phyloP scores from a whole-genome alignment of 2,329 filamentous ascomycete species.

The Cyclaneusma minus region DNA sequence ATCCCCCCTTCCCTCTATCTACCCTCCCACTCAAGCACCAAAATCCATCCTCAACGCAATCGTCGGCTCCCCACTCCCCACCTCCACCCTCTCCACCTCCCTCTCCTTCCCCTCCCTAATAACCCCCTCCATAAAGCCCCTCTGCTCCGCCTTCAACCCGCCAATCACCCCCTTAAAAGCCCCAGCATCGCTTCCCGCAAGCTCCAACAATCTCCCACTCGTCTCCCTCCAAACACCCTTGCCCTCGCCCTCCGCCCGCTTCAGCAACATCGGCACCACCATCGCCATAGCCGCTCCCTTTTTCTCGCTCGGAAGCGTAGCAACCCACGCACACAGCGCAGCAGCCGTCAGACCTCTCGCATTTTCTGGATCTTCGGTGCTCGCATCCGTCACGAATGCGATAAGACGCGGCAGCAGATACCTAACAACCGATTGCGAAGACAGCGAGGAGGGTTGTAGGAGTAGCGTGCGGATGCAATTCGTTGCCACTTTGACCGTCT shows the following conservation, averaged over 20 bases:
- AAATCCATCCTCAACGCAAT: constrained; percentile 97
- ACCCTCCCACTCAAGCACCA: no score
- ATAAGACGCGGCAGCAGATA: constrained; percentile 63
- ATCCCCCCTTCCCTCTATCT: no score
- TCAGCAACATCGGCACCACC: constrained; percentile 62
- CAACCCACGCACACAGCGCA: constrained; percentile 59
- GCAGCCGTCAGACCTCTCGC: constrained; percentile 57
- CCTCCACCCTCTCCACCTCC: constrained; percentile 19
- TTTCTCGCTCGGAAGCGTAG: constrained; percentile 27
- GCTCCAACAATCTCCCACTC: constrained; percentile 59
- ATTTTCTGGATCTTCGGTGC: constrained; percentile 65
- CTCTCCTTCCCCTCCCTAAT: constrained; percentile 44
- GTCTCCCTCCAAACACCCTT: constrained; percentile 49
- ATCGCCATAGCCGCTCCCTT: constrained; percentile 53
- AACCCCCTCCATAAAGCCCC: constrained; percentile 66
- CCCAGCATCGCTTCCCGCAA: constrained; percentile 59
- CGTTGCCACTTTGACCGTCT: constrained; percentile 78
- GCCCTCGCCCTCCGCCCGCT: constrained; percentile 48
- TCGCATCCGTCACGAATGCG: constrained; percentile 53
- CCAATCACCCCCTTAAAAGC: constrained; percentile 63
- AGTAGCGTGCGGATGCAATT: constrained; percentile 80
- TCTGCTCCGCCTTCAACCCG: constrained; percentile 54
- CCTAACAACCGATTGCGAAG: constrained; percentile 59
- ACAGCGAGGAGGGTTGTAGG: constrained; percentile 44
- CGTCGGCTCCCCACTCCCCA: constrained; percentile 44